Percentiles rank a stretch among this genome's conserved stretches.
phyloP scores from a whole-genome alignment of 2,329 filamentous ascomycete species.

The Botrytis medusae region DNA sequence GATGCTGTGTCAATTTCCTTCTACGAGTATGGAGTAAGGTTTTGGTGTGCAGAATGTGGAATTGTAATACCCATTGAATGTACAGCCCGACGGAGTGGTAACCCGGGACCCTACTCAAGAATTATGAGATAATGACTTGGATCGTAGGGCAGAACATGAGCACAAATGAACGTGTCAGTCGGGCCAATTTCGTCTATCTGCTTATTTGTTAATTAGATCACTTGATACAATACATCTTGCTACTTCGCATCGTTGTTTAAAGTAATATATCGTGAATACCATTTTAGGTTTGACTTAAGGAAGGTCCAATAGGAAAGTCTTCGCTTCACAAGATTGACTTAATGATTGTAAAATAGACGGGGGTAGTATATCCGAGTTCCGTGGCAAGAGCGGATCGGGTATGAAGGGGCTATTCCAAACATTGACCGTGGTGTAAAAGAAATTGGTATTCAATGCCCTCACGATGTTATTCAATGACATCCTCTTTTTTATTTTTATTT shows the following conservation, averaged over 20 bases:
- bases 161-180: not conserved
- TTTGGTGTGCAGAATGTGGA: not conserved
- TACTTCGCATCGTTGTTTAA: not conserved
- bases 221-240: slow-evolving; percentile 15
- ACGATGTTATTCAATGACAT: not conserved
- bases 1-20: not conserved
- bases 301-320: too few species aligned
- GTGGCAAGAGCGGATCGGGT: not conserved
- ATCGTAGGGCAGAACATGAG: slow-evolving; percentile 2
- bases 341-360: not conserved
- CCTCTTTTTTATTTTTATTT: not conserved
- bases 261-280: not conserved
- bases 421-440: not conserved
- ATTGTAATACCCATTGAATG: slow-evolving; percentile 1
- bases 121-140: not conserved
- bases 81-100: slow-evolving; percentile 17
- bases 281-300: too few species aligned
- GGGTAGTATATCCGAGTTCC: slow-evolving; percentile 4
- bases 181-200: not conserved
- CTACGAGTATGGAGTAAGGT: not conserved
- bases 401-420: slow-evolving; percentile 11
- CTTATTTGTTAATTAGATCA: not conserved
- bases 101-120: slow-evolving; percentile 11
- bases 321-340: too few species aligned
- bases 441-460: not conserved